Conservation (phyloP, 139 green algal genomes). For the Dunaliella primolecta region DNA sequence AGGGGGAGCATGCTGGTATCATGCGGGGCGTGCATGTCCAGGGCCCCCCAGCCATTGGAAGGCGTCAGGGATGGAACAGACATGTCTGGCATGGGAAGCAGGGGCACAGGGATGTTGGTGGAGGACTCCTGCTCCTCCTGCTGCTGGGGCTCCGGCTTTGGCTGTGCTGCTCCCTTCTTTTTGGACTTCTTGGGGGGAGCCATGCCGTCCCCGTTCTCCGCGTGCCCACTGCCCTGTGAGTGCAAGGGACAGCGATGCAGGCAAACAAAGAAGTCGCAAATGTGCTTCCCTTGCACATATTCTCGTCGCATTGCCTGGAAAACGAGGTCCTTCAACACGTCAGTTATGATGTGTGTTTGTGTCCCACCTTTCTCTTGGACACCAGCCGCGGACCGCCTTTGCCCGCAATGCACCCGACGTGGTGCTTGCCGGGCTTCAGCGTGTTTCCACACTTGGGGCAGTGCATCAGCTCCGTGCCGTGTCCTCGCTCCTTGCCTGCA, state of each 20-base stretch:
- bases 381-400: constrained; percentile 18
- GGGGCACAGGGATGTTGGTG: neutral
- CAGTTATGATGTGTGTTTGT: no score
- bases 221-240: neutral
- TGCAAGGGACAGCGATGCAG: no score
- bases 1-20: neutral
- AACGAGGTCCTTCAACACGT: no score
- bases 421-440: constrained; percentile 81
- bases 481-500: constrained; percentile 73
- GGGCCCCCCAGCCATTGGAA: neutral
- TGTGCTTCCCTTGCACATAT: no score
- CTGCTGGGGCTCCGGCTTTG: neutral
- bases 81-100: neutral
- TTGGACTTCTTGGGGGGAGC: neutral
- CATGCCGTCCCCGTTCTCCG: neutral
- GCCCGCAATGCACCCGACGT: constrained; percentile 74
- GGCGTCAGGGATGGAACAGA: neutral
- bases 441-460: constrained; percentile 80
- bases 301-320: no score
- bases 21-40: neutral
- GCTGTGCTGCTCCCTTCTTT: neutral
- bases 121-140: constrained; percentile 6
- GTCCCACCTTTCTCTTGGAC: constrained; percentile 24
- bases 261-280: no score
- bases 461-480: constrained; percentile 74